Evolutionary conservation across 768 basidiomycete genomes (phyloP), one percentile per base, ranked within the genome.

Genomic region (Boletellus emodensis): DNA sequence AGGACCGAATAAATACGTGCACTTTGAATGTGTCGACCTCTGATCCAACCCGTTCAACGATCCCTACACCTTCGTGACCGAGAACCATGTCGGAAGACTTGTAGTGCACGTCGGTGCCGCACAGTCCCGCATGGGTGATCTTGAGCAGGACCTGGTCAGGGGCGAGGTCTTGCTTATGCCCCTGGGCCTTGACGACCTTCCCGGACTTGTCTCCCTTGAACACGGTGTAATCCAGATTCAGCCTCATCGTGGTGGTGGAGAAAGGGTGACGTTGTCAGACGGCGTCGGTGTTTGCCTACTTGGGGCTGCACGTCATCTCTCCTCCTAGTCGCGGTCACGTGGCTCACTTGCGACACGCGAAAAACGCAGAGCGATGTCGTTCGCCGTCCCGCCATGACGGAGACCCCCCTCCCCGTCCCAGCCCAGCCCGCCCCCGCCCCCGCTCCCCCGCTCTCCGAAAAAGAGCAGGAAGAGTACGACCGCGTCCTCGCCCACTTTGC

Each of bases 401-500:
- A 39, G 22, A 51, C 56, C 1, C 60, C 60, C n/a, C 61, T 60
- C 26, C 60, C 62, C 18, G 51, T 59, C 46, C 59, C 71, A 14
- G 40, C 63, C 9, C 52, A 50, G 15, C 62, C 60, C 40, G 58
- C 68, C 35, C 51, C 64, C 22, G 59, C 67, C 26, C 70, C 74
- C 18, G 72, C 70, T 0, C 63, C 57, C 1, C 64, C 66, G 2
- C 64, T 84, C 18, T 70, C 73, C 2, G 67, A 72, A 12, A 66
- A 64, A 8, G 76, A 85, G 49, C 73, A 75, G 49, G 69, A 68
- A 49, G 73, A 80, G 68, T 78, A 79, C 51, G 66, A 77, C 37
- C 69, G 71, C 42, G 81, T 89, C 13, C 69, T 85, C 38, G 68
- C 66, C n/a, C 79, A 87, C 63, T 87, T 90, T 57, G 59, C 75